Evolutionary conservation across 495 filamentous ascomycete genomes (phyloP), one percentile per base, ranked within the genome.

Genomic region (Daldinia grandis): DNA sequence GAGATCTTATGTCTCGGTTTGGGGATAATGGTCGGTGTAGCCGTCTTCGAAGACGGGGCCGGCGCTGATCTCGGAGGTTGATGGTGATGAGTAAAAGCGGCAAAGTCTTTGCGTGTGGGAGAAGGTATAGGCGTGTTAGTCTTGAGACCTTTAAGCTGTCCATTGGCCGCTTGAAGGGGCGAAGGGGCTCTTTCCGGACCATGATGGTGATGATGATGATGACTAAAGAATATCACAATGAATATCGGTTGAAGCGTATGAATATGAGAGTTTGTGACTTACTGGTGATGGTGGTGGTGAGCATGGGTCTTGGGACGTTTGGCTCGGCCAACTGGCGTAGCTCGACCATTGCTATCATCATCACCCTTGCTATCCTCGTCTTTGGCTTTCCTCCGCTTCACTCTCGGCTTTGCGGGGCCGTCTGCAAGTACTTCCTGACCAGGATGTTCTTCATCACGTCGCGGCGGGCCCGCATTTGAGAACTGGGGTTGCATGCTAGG

Each of bases 141-240:
- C 64, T 85, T 80, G 51, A 84, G 66, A 57, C 78, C 76, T 50
- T 84, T 81, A 31, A 81, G 76, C 10, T 80, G 76, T 8, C 79
- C 74, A 60, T 71, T 78, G 8, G 75, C 72, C 40, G 81, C 76
- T 75, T 77, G 82, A 69, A 69, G 79, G 70, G 80, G 80, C 55
- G 81, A 79, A n/a, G 83, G 65, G 33, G 79, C 74, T 59, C 91
- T 89, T n/a, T 92, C 90, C 58, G 87, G 82, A 47, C 83, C 84
- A 71, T 92, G 91, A 67, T 91, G 88, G 76, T 95, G 91, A 66
- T 94, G 93, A 71, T 89, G 87, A 60, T 89, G 87, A 69, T 93
- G 89, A 77, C 88, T 89, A 76, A 53, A 53, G 40, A 56, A 65
- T 49, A 72, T 77, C 73, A 77, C 27, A 70, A 70, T 74, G 62